Percentiles rank a stretch among this genome's conserved stretches.
Conservation (phyloP, 345 rosid species). For the Cochlearia excelsa region DNA sequence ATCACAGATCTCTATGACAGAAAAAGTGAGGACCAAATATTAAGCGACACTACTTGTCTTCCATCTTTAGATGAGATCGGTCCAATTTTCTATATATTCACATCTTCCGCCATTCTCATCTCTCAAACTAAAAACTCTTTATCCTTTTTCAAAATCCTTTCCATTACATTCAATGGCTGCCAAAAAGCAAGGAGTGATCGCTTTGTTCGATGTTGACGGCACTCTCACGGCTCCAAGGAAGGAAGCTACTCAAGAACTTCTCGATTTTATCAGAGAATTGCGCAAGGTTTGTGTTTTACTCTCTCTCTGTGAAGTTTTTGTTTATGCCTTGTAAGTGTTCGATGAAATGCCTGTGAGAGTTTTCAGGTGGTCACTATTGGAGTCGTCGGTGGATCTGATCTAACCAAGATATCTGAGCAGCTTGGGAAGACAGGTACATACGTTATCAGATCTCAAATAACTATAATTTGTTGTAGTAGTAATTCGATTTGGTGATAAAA, state of each 20-base stretch:
- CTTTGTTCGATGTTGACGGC: conserved; percentile 95
- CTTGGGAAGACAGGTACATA: conserved; percentile 74
- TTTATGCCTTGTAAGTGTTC: conserved; percentile 21
- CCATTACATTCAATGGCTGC: conserved; percentile 38
- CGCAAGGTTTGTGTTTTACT: conserved; percentile 55
- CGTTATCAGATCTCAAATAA: conserved; percentile 15
- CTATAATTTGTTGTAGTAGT: neutral
- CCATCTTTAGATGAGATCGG: conserved; percentile 21
- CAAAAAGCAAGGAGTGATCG: conserved; percentile 71
- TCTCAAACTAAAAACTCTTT: conserved; percentile 17
- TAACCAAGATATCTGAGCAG: conserved; percentile 86
- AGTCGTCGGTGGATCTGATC: conserved; percentile 96
- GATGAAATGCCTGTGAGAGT: conserved; percentile 26
- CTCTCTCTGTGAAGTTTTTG: neutral
- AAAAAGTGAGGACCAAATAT: conserved; percentile 29
- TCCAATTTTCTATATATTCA: conserved; percentile 19
- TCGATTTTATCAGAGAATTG: conserved; percentile 69
- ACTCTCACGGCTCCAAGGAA: conserved; percentile 98
- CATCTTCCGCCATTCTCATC: conserved; percentile 30
- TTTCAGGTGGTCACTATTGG: conserved; percentile 79
- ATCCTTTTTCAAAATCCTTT: conserved; percentile 1
- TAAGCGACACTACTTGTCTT: conserved; percentile 29
- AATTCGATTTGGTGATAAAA: conserved; percentile 5
- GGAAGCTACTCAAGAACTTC: conserved; percentile 51
- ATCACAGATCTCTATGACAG: conserved; percentile 31